Evolutionary conservation across 768 basidiomycete genomes (phyloP).

Genomic region (Mrakia hoshinonis): DNA sequence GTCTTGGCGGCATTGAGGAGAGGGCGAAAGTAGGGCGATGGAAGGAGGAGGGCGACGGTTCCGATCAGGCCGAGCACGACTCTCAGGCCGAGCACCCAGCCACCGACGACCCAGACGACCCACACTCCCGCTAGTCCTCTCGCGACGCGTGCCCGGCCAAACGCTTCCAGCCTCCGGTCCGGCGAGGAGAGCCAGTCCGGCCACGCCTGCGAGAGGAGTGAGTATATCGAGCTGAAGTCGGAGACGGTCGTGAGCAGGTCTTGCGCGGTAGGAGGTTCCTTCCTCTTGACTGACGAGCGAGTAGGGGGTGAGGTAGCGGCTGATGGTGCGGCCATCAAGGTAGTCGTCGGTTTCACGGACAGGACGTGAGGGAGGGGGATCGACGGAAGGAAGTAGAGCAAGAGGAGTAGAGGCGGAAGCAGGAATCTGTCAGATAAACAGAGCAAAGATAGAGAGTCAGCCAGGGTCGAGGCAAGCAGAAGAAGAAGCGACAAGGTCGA

Average conservation of each 20-base stretch:
- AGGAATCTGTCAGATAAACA: slow-evolving; percentile 16
- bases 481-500: neutral
- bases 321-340: slow-evolving; percentile 25
- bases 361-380: slow-evolving; percentile 11
- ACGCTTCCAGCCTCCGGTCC: neutral
- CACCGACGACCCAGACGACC: slow-evolving; percentile 18
- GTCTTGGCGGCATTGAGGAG: slow-evolving; percentile 31
- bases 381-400: neutral
- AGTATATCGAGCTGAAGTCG: slow-evolving; percentile 17
- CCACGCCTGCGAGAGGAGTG: slow-evolving; percentile 10
- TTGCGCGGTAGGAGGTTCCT: slow-evolving; percentile 14
- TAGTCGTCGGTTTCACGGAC: slow-evolving; percentile 29
- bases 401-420: slow-evolving; percentile 28
- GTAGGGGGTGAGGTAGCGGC: slow-evolving; percentile 30
- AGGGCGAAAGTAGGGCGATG: slow-evolving; percentile 36
- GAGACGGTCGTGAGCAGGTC: slow-evolving; percentile 9
- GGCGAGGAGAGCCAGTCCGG: slow-evolving; percentile 5
- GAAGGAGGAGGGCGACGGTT: slow-evolving; percentile 33
- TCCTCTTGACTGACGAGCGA: slow-evolving; percentile 29
- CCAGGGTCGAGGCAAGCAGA: neutral
- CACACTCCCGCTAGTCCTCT: slow-evolving; percentile 13
- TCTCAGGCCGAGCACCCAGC: slow-evolving; percentile 16
- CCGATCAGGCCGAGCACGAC: slow-evolving; percentile 22
- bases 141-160: neutral
- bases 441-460: neutral